These are phyloP conservation scores for Rusavskia elegans DNA, from an alignment of 495 filamentous ascomycete genomes.

Conservation along the genomic window DNA sequence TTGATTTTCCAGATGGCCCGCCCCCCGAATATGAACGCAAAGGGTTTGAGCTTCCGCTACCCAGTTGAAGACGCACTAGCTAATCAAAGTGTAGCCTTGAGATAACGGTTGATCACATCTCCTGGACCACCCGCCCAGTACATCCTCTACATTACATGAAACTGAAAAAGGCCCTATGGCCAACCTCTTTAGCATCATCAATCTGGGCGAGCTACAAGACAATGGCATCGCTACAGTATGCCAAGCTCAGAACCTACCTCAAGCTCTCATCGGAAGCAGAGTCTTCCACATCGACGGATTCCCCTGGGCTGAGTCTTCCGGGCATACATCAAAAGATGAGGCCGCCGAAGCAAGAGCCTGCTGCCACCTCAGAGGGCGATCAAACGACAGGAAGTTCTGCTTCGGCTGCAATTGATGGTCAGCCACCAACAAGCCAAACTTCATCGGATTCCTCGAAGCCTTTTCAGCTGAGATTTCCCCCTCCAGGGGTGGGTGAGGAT, in stretches of 20 bases:
- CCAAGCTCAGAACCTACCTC: constrained; percentile 12
- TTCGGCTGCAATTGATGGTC: background rate
- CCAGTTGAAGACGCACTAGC: background rate
- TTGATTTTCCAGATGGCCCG: constrained; percentile 40
- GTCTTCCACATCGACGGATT: background rate
- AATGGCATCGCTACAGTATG: constrained; percentile 13
- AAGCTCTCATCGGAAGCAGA: constrained; percentile 4
- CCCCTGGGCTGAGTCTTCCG: background rate
- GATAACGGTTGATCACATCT: constrained; percentile 33
- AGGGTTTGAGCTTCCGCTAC: constrained; percentile 26
- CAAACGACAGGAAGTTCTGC: background rate
- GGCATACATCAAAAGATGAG: background rate
- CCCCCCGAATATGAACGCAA: constrained; percentile 43
- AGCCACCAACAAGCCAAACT: background rate
- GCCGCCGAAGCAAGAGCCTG: constrained; percentile 3
- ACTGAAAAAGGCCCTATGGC: constrained; percentile 24
- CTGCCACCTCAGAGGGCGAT: constrained; percentile 5
- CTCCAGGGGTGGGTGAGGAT: constrained; percentile 1
- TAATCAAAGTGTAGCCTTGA: constrained; percentile 28
- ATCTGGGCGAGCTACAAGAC: constrained; percentile 19
- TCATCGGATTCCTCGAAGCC: constrained; percentile 2
- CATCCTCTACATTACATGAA: constrained; percentile 21
- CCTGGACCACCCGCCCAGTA: constrained; percentile 33
- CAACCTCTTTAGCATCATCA: constrained; percentile 21
- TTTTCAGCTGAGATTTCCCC: background rate